Base-by-base conservation (phyloP, 1,284 basidiomycete species). In the Kwoniella shivajii region DNA sequence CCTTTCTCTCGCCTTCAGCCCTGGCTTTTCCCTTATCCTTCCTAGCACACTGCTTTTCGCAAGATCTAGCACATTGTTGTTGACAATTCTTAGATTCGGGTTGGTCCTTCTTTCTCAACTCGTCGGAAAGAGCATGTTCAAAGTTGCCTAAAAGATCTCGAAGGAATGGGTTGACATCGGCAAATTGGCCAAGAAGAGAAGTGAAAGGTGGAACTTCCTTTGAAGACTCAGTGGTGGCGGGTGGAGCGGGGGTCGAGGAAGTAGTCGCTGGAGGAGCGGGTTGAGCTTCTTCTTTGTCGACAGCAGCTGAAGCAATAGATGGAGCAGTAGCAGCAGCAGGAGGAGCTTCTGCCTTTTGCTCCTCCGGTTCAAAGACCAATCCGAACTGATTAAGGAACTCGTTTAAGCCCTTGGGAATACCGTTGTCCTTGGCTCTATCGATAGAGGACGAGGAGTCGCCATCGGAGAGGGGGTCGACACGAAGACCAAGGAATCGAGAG, bases 341-440 rank as follows among this genome's bases (percentile, higher is more conserved):
- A 22, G 27, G 4, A 13, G 46, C 47, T 18, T 46, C 30, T 37
- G 27, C 39, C 34, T 42, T 22, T 9, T 53, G 45, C 18, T 44
- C 34, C 37, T 68, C 64, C 42, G 72, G 69, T 34, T 71, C 66
- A 50, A 75, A 77, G 54, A 71, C 68, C 34, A 77, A 65, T 27
- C 75, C 73, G 59, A 74, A 77, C 49, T 64, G 69, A 29, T 50
- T 48, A 9, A 75, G 69, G 37, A 75, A 57, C 33, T 72, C 64
- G 67, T 77, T 77, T 33, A 75, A 59, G 22, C 67, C 68, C 37
- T 64, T 52, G 22, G 65, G 62, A 38, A 73, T 59, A 11, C 59
- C 60, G 50, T 64, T 57, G 29, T 50, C 29, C 34, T 56, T 57
- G 14, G 48, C 50, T 36, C 31, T 54, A 11, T 45, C 29, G 26